These are phyloP conservation scores for Saturnispora dispora DNA, from an alignment of 805 yeast genomes.

Conservation along the genomic window DNA sequence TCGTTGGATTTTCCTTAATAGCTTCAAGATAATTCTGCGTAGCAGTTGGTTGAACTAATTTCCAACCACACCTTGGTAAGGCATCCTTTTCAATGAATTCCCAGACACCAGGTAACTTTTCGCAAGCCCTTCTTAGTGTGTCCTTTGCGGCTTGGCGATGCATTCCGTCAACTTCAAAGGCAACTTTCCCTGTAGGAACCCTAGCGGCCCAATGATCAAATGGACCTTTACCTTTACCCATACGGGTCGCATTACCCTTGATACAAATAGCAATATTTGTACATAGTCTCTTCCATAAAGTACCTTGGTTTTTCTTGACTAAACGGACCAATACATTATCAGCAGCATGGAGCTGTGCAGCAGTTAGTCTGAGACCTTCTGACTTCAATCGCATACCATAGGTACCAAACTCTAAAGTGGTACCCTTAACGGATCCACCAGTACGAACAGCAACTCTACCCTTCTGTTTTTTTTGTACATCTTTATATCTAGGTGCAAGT, in stretches of 20 bases:
- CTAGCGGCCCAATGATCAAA: constrained; percentile 96
- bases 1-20: constrained; percentile 53
- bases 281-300: constrained; percentile 68
- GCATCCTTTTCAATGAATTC: constrained; percentile 67
- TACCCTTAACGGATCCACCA: constrained; percentile 90
- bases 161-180: constrained; percentile 69
- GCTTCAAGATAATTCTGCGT: constrained; percentile 45
- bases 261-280: constrained; percentile 87
- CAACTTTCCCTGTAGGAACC: constrained; percentile 89
- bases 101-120: constrained; percentile 84
- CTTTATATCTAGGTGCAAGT: constrained; percentile 65
- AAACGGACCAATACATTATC: constrained; percentile 78
- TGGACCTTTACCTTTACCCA: constrained; percentile 99
- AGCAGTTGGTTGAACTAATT: constrained; percentile 37
- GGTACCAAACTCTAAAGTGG: constrained; percentile 68
- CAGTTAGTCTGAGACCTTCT: constrained; percentile 81
- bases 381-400: constrained; percentile 81
- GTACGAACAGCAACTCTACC: constrained; percentile 92
- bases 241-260: constrained; percentile 97
- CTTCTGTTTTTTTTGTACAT: constrained; percentile 70
- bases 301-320: constrained; percentile 69
- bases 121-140: constrained; percentile 82
- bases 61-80: constrained; percentile 64
- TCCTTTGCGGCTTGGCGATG: constrained; percentile 89
- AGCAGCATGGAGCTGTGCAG: constrained; percentile 85